These are phyloP conservation scores for Penicillium pulvis DNA, from an alignment of 495 filamentous ascomycete species.

Conservation along the genomic window DNA sequence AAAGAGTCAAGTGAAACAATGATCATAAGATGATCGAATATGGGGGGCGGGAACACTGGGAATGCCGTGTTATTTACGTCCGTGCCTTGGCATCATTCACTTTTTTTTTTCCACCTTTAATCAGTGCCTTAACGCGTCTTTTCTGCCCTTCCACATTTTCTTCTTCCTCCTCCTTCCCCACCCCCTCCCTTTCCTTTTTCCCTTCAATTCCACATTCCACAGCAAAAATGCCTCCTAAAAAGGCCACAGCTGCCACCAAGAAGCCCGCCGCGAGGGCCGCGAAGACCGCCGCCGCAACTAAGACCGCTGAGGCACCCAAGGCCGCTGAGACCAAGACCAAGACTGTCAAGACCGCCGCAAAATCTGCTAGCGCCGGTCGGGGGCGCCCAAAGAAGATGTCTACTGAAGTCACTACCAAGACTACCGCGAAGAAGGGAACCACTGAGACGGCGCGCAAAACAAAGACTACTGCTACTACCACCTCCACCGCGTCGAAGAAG, in stretches of 20 bases:
- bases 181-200: neutral
- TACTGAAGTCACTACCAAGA: conserved; percentile 10
- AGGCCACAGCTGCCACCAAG: conserved; percentile 17
- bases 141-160: conserved; percentile 11
- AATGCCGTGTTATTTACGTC: conserved; percentile 28
- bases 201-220: conserved; percentile 15
- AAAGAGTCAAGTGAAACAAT: neutral
- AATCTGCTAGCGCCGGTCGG: conserved; percentile 1
- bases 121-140: conserved; percentile 15
- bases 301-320: conserved; percentile 17
- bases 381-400: conserved; percentile 24
- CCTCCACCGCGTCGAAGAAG: conserved; percentile 35
- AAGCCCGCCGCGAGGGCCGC: conserved; percentile 15
- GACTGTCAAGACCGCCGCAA: conserved; percentile 10
- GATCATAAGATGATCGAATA: neutral
- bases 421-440: conserved; percentile 12
- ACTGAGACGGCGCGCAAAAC: conserved; percentile 18
- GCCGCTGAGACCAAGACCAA: conserved; percentile 15
- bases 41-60: conserved; percentile 11
- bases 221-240: conserved; percentile 41
- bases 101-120: conserved; percentile 14
- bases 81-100: conserved; percentile 13
- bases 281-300: conserved; percentile 13
- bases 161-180: conserved; percentile 1
- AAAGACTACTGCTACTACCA: conserved; percentile 21